Base-by-base conservation (phyloP, 768 basidiomycete species). In the Rhodocollybia butyracea region DNA sequence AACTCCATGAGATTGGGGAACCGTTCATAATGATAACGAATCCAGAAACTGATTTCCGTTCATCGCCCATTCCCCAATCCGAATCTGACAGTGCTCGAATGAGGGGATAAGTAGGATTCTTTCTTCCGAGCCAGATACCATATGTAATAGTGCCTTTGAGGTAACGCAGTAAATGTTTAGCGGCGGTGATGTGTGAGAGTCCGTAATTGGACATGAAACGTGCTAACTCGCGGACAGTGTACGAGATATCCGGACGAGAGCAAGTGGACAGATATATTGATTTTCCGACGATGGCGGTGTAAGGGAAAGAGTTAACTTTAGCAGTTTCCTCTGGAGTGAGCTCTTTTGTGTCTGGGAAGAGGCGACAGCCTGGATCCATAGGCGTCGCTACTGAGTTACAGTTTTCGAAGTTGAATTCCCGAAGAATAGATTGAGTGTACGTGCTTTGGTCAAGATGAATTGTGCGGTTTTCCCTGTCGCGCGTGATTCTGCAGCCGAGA, bases 21-120 rank as follows among this genome's bases (percentile, higher is more conserved):
- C n/a, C n/a, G n/a, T n/a, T n/a, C n/a, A n/a, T n/a, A n/a, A n/a
- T n/a, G n/a, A 68, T 68, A 10, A 66, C 56, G 51, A 68, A 72
- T 0, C 70, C 69, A 2, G 67, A 71, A 1, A 70, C 63, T 0
- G 73, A 69, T 15, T 61, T 48, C 17, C 61, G 30, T 3, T 45
- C 42, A 29, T 58, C 57, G 0, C 57, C 59, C 59, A 55, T 58
- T 34, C 56, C 57, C 59, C 59, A 58, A 34, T 60, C 59, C 2
- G 59, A 60, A 29, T 60, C 59, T n/a, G 53, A 54, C 13, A 60
- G 53, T 3, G 57, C 59, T 32, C 41, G 56, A 47, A 60, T 22
- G 0, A 50, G 2, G 2, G 59, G 59, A 1, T 58, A 39, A 3
- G 31, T 10, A 21, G 21, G 8, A 19, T 43, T 43, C 11, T 11